Conservation (phyloP, 768 basidiomycete species). For the Pleurotus eryngii region DNA sequence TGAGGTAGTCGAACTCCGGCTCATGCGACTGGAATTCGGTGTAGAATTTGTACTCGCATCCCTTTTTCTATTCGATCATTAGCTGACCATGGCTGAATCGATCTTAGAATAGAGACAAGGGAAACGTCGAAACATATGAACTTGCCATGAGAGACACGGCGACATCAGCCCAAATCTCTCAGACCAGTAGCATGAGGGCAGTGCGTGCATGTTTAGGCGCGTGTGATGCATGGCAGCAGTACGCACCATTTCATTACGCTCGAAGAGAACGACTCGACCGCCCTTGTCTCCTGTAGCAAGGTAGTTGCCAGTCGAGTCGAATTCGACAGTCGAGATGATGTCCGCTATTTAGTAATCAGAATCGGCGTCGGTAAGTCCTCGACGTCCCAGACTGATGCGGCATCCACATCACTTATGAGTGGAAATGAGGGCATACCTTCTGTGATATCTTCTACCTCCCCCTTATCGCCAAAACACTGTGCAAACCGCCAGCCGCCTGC, state of each 20-base stretch:
- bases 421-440: slow-evolving; percentile 62
- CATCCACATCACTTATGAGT: background rate
- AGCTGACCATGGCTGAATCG: slow-evolving; percentile 3
- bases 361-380: background rate
- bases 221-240: slow-evolving; percentile 10
- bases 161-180: background rate
- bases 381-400: slow-evolving; percentile 12
- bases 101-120: background rate
- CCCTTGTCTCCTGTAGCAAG: slow-evolving; percentile 99
- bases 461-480: slow-evolving; percentile 99
- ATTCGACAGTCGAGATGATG: slow-evolving; percentile 99
- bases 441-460: slow-evolving; percentile 98
- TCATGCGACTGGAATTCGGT: slow-evolving; percentile 99
- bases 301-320: slow-evolving; percentile 98
- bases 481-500: slow-evolving; percentile 97
- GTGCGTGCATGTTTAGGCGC: slow-evolving; percentile 13
- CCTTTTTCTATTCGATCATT: slow-evolving; percentile 76
- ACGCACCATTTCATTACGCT: slow-evolving; percentile 91
- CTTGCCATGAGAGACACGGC: background rate
- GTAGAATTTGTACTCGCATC: slow-evolving; percentile 99
- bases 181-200: slow-evolving; percentile 8
- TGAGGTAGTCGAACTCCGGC: slow-evolving; percentile 99
- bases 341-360: slow-evolving; percentile 62
- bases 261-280: slow-evolving; percentile 96
- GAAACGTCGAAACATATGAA: background rate